Percentiles rank a stretch among this genome's conserved stretches.
Evolutionary conservation across 441 rosid species (phyloP).

Genomic region (Melastoma candidum): DNA sequence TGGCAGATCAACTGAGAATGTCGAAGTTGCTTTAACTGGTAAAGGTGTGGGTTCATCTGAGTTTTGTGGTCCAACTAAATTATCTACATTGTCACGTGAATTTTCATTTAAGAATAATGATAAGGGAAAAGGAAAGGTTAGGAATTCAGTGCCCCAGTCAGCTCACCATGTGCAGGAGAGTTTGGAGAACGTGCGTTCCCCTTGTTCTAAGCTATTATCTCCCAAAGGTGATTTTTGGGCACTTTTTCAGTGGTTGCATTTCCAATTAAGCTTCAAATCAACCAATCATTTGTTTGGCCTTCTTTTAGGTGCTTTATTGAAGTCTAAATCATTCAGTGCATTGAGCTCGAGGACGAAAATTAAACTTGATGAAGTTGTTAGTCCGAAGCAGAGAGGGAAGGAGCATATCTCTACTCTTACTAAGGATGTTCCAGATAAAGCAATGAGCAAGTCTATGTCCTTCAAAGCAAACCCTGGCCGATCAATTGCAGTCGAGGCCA

Average conservation of each 20-base stretch:
- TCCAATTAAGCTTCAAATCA: not conserved
- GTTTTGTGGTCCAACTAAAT: slow-evolving; percentile 38
- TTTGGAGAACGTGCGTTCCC: slow-evolving; percentile 37
- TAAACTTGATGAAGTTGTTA: slow-evolving; percentile 54
- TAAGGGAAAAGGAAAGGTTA: slow-evolving; percentile 50
- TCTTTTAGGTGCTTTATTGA: slow-evolving; percentile 50
- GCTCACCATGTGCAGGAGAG: slow-evolving; percentile 28
- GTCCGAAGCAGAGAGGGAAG: slow-evolving; percentile 50
- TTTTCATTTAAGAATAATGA: slow-evolving; percentile 62
- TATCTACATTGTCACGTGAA: slow-evolving; percentile 46
- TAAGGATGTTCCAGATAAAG: slow-evolving; percentile 47
- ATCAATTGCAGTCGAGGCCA: slow-evolving; percentile 42
- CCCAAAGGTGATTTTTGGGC: slow-evolving; percentile 43
- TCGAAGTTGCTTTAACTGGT: slow-evolving; percentile 35
- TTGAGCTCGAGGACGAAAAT: slow-evolving; percentile 50
- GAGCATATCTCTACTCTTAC: slow-evolving; percentile 32
- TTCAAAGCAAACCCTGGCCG: slow-evolving; percentile 48
- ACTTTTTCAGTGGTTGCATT: not conserved
- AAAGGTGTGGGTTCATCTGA: slow-evolving; percentile 67
- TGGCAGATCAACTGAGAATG: slow-evolving; percentile 50
- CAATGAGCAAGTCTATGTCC: slow-evolving; percentile 63
- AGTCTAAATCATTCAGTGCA: slow-evolving; percentile 70
- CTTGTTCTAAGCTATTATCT: slow-evolving; percentile 34
- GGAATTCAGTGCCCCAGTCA: slow-evolving; percentile 34
- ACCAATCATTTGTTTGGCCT: slow-evolving; percentile 6